Base-by-base conservation (phyloP, 2,329 filamentous ascomycete genomes). In the Thielaviopsis populi region DNA sequence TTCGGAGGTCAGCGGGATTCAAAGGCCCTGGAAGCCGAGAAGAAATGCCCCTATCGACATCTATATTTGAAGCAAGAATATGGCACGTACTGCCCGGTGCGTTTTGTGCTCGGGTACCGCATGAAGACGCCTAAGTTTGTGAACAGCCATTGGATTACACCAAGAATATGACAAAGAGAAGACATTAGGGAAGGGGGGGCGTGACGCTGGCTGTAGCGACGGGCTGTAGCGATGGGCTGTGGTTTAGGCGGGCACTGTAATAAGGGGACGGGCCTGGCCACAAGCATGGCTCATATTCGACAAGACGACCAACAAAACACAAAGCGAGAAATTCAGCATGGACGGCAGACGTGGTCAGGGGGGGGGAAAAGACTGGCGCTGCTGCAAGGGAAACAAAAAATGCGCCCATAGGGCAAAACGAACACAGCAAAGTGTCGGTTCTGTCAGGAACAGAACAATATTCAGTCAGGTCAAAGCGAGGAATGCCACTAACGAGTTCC, bases 1-100 rank as follows among this genome's bases (percentile, higher is more conserved):
- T 11, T 56, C 53, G 53, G 53, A 56, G 53, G 27, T 56, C 53
- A 33, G 53, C 53, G 53, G 53, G n/a, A n/a, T n/a, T 27, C 53
- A 37, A 56, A 33, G 53, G 24, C 27, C 53, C 53, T 10, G 5
- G 22, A 27, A 56, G 53, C 37, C 27, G 17, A 56, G 50, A 56
- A 56, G 50, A 56, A 56, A 56, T 37, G 17, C 53, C 37, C n/a
- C 30, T 56, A 10, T 4, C n/a, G 53, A 56, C 15, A 22, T 19
- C 27, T 37, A 56, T 56, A 1, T 56, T n/a, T 19, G 27, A 56
- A 33, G n/a, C 53, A 37, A 33, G 24, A n/a, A 56, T 56, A 37
- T 33, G 53, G n/a, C n/a, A 33, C 24, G n/a, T 37, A 33, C 24
- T 19, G 17, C 30, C 27, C 37, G 27, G 53, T 37, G 53, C 13